phyloP scores from a whole-genome alignment of 352 stramenopile genomes.

The Globisporangium nunn region DNA sequence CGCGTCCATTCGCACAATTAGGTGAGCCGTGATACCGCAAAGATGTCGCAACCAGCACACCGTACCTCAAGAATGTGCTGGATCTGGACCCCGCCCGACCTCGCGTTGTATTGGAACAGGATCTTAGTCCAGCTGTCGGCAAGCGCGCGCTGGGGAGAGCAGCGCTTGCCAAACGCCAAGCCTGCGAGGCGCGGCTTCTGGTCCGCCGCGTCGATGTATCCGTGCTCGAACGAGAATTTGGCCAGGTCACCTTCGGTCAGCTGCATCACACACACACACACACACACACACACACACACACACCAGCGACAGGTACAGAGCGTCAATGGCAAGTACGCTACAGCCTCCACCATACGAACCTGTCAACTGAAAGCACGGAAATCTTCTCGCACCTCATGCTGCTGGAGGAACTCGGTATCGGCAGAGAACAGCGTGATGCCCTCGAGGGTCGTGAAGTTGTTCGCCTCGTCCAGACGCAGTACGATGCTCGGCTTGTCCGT shows the following conservation, averaged over 20 bases:
- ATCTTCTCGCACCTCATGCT: slow-evolving; percentile 48
- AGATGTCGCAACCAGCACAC: slow-evolving; percentile 1
- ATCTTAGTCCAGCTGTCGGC: slow-evolving; percentile 88
- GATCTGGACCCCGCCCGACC: slow-evolving; percentile 51
- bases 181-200: slow-evolving; percentile 40
- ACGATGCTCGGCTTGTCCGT: slow-evolving; percentile 70
- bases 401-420: slow-evolving; percentile 38
- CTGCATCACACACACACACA: slow-evolving; percentile 15
- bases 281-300: background rate
- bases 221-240: slow-evolving; percentile 69
- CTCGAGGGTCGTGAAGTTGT: slow-evolving; percentile 64
- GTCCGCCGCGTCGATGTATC: slow-evolving; percentile 34
- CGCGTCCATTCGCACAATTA: background rate
- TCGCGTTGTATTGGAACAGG: slow-evolving; percentile 73
- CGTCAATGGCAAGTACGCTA: background rate
- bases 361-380: too few relatives aligned
- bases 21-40: background rate
- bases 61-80: slow-evolving; percentile 56
- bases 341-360: background rate
- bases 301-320: background rate
- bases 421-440: slow-evolving; percentile 49
- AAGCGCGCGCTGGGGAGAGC: slow-evolving; percentile 73
- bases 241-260: slow-evolving; percentile 70
- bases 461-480: slow-evolving; percentile 38
- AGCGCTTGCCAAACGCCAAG: slow-evolving; percentile 64